phyloP scores from a whole-genome alignment of 441 rosid species.

The Gossypium davidsonii region DNA sequence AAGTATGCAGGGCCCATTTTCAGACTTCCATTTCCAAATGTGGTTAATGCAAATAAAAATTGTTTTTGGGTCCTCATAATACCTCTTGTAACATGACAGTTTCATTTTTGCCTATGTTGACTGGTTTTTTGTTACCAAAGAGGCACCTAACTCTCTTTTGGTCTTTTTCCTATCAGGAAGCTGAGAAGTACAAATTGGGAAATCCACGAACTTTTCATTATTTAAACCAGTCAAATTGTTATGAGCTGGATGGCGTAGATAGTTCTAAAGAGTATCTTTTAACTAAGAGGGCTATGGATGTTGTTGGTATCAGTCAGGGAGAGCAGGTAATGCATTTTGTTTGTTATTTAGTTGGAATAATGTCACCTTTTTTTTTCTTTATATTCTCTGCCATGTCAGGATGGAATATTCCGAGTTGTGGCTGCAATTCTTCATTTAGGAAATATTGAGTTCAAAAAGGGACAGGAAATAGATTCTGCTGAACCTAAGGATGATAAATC shows the following conservation, averaged over 20 bases:
- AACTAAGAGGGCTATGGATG: constrained; percentile 83
- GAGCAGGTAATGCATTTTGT: constrained; percentile 57
- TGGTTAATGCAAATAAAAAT: neutral
- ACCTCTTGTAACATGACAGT: neutral
- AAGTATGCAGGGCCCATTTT: neutral
- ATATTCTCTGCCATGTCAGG: constrained; percentile 37
- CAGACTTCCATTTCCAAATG: neutral
- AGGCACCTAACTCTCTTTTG: neutral
- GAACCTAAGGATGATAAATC: constrained; percentile 78
- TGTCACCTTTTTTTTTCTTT: neutral
- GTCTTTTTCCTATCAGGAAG: constrained; percentile 42
- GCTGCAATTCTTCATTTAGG: constrained; percentile 97
- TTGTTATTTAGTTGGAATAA: neutral
- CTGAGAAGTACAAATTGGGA: constrained; percentile 67
- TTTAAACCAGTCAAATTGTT: constrained; percentile 83
- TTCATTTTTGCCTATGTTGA: neutral
- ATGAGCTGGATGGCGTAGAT: constrained; percentile 61
- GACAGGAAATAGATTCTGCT: constrained; percentile 70
- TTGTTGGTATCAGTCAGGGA: constrained; percentile 68
- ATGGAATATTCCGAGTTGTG: constrained; percentile 82
- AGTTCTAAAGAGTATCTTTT: constrained; percentile 68
- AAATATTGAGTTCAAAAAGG: constrained; percentile 75
- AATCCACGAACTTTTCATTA: constrained; percentile 80
- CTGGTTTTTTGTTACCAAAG: neutral
- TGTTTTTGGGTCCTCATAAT: neutral